Percentiles rank a stretch among this genome's conserved stretches.
Evolutionary conservation across 228 moss, liverwort and hornwort genomes (phyloP).

Genomic region (Sphagnum fallax): DNA sequence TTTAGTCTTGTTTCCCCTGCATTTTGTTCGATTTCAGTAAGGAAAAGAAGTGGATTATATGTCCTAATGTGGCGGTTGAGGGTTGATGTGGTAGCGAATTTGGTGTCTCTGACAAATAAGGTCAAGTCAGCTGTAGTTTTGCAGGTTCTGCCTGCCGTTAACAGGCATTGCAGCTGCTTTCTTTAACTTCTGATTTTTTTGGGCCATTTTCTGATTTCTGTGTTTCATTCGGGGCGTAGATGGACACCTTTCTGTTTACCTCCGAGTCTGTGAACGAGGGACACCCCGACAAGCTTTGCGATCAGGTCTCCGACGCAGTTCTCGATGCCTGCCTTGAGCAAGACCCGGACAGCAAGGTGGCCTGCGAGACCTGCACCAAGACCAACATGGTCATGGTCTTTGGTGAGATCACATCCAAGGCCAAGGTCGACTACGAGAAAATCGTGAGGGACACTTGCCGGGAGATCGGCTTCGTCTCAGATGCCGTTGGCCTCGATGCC

Average conservation of each 20-base stretch:
- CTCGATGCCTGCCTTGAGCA: conserved; percentile 73
- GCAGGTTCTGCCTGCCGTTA: too few species aligned
- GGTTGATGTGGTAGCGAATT: too few species aligned
- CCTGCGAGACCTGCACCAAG: conserved; percentile 83
- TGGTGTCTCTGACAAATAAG: too few species aligned
- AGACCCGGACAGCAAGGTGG: conserved; percentile 77
- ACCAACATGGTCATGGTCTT: conserved; percentile 87
- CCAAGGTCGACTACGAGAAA: conserved; percentile 67
- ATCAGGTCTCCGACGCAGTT: conserved; percentile 54
- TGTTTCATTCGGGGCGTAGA: conserved; percentile 2
- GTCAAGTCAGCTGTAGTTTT: too few species aligned
- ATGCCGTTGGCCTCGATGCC: conserved; percentile 60
- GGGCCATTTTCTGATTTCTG: background rate
- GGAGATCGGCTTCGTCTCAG: conserved; percentile 57
- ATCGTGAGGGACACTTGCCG: conserved; percentile 69
- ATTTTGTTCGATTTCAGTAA: too few species aligned
- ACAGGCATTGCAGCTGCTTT: too few species aligned
- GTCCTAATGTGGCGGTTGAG: too few species aligned
- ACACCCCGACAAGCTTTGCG: conserved; percentile 62
- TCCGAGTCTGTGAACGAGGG: conserved; percentile 63
- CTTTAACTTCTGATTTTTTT: too few species aligned
- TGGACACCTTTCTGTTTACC: conserved; percentile 51
- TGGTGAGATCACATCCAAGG: conserved; percentile 72
- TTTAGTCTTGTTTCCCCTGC: too few species aligned
- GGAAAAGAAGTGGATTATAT: too few species aligned